phyloP scores from a whole-genome alignment of 495 filamentous ascomycete species.

The Achaetomiella virescens region DNA sequence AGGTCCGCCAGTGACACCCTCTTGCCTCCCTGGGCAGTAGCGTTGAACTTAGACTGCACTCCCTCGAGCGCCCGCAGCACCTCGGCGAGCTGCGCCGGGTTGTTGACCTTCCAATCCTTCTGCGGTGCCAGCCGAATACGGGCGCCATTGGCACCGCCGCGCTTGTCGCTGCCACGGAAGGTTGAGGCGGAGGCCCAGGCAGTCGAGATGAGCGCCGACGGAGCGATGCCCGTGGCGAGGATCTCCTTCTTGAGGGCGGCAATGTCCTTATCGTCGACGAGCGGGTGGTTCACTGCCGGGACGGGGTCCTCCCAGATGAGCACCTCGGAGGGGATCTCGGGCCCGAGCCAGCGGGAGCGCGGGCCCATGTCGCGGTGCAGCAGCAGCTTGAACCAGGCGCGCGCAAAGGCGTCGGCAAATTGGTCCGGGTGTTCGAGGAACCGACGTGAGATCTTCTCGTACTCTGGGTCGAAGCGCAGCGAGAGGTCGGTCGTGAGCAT shows the following conservation, averaged over 20 bases:
- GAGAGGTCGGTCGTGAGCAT: conserved; percentile 69
- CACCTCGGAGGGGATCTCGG: conserved; percentile 58
- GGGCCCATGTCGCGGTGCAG: conserved; percentile 70
- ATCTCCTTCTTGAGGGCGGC: conserved; percentile 58
- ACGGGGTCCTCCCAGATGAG: conserved; percentile 62
- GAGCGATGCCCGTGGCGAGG: conserved; percentile 48
- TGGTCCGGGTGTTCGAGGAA: conserved; percentile 60
- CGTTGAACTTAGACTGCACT: conserved; percentile 58
- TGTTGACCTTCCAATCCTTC: conserved; percentile 63
- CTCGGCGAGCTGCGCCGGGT: conserved; percentile 52
- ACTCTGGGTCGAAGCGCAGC: conserved; percentile 60
- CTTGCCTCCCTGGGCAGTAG: conserved; percentile 53
- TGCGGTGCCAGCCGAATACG: conserved; percentile 66
- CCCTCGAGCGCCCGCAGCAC: conserved; percentile 52
- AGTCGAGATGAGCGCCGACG: conserved; percentile 50
- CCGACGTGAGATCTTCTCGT: conserved; percentile 65
- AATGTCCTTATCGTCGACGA: conserved; percentile 54
- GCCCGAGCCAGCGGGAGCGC: conserved; percentile 58
- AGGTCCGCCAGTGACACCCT: conserved; percentile 65
- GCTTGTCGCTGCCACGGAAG: conserved; percentile 71
- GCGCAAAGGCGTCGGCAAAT: conserved; percentile 58
- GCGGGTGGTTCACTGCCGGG: conserved; percentile 47
- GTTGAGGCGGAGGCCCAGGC: conserved; percentile 67
- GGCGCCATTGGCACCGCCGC: conserved; percentile 67
- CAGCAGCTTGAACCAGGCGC: conserved; percentile 72